Percentiles rank a stretch among this genome's conserved stretches.
Conservation (phyloP, 257 asterid genomes). For the Agastache rugosa region DNA sequence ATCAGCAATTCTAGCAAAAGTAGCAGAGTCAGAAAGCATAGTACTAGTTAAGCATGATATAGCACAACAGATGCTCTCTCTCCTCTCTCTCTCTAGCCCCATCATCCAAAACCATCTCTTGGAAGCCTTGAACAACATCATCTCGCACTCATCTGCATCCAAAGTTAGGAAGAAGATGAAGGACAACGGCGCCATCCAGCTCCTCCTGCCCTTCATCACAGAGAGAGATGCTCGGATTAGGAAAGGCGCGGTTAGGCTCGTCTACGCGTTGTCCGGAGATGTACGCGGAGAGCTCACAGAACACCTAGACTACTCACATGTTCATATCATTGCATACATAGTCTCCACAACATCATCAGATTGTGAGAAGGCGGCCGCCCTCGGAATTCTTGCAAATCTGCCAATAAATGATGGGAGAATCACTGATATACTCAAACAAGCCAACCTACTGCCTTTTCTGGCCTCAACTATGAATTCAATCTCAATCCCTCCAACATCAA, state of each 20-base stretch:
- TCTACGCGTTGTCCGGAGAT: constrained; percentile 55
- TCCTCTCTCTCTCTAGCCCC: constrained; percentile 76
- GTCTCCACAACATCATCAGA: constrained; percentile 49
- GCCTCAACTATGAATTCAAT: constrained; percentile 41
- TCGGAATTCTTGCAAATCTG: constrained; percentile 74
- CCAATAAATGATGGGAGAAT: constrained; percentile 60
- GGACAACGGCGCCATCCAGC: constrained; percentile 70
- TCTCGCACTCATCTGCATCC: constrained; percentile 56
- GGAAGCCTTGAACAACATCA: constrained; percentile 71
- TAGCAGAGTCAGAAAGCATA: constrained; percentile 68
- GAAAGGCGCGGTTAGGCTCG: constrained; percentile 57
- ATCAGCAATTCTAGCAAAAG: constrained; percentile 85
- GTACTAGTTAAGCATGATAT: constrained; percentile 61
- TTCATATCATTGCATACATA: constrained; percentile 46
- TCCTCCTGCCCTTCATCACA: constrained; percentile 64
- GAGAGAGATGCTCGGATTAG: constrained; percentile 55
- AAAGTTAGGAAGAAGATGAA: constrained; percentile 70
- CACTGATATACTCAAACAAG: constrained; percentile 60
- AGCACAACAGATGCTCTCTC: constrained; percentile 91
- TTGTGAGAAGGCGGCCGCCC: constrained; percentile 66
- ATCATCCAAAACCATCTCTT: constrained; percentile 71
- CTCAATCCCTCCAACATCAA: constrained; percentile 36
- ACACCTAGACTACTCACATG: constrained; percentile 58
- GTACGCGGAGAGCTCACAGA: constrained; percentile 56
- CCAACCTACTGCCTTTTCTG: constrained; percentile 54